Evolutionary conservation across 2,329 filamentous ascomycete species (phyloP), one percentile per base, ranked within the genome.

Genomic region (Ophiostoma triangulosporum): DNA sequence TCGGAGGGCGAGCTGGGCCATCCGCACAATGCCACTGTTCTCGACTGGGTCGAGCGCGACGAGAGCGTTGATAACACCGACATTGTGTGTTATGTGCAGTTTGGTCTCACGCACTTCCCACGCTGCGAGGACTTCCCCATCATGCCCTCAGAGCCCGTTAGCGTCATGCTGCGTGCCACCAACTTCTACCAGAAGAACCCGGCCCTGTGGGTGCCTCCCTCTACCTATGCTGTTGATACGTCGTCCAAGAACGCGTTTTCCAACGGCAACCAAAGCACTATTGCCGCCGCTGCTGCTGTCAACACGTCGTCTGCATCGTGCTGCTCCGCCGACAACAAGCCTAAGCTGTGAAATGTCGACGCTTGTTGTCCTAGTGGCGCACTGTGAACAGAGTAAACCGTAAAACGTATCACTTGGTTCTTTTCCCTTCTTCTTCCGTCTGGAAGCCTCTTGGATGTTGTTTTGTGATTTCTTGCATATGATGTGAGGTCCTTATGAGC

Each of bases 11-110:
- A 88, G 59, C 83, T 84, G 0, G 85, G 84, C 0, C 69, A 73
- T 45, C 55, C 55, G 20, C 53, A 57, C 55, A 57, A 57, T 50
- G 22, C 24, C 11, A 87, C 87, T 26, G 70, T 94, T 1, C 82
- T 84, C 0, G 75, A 82, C 60, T 91, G 87, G 88, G 84, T 93
- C 60, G 80, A 59, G 59, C 58, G 79, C n/a, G 79, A 88, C 51
- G 80, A 78, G 55, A 76, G 72, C 31, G 81, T 95, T 60, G 85
- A 85, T 51, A 84, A 95, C 71, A 86, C 82, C 0, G 87, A 96
- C 65, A 72, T 95, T 38, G 89, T 96, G 1, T 77, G 95, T 24
- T 96, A 89, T 88, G 88, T 95, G 68, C 95, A 88, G 0, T 96
- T 95, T 62, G 90, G 90, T 29, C 75, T 95, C 29, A 91, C 85